Conservation (phyloP, 208 protist genomes). For the Balamuthia mandrillaris region DNA sequence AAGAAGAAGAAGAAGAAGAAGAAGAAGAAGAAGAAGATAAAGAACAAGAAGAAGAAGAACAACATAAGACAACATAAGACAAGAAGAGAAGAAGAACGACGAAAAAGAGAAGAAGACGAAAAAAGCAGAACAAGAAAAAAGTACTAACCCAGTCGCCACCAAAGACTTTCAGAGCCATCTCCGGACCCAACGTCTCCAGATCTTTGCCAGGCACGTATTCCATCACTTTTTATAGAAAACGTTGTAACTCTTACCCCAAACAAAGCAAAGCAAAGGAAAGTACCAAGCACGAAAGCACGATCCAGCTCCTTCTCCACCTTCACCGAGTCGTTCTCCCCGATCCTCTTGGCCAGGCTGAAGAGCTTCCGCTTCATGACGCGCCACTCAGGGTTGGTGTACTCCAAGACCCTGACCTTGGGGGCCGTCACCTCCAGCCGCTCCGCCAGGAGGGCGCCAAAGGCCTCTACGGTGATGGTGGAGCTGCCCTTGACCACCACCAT, state of each 20-base stretch:
- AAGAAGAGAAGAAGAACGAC: no score
- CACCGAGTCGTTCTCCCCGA: background rate
- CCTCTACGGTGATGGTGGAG: background rate
- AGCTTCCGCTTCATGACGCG: background rate
- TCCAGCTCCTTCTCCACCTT: conserved; percentile 5
- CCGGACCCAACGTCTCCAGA: background rate
- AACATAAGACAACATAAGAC: no score
- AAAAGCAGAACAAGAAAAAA: no score
- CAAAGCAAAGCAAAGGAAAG: background rate
- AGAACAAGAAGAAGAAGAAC: no score
- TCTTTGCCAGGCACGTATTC: background rate
- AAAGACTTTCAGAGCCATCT: background rate
- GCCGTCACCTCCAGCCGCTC: background rate
- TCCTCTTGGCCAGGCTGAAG: background rate
- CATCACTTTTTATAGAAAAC: background rate
- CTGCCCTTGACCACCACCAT: background rate
- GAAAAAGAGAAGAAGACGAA: no score
- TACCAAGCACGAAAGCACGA: background rate
- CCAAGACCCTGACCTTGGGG: background rate
- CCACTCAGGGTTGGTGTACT: background rate
- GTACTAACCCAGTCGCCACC: no score
- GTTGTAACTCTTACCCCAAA: background rate
- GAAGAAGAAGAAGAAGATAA: no score
- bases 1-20: no score
- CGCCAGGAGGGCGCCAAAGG: background rate